A percentile compares a stretch with the other conserved stretches of the same genome.
Conservation (phyloP, 352 stramenopile species). For the Globisporangium solare region DNA sequence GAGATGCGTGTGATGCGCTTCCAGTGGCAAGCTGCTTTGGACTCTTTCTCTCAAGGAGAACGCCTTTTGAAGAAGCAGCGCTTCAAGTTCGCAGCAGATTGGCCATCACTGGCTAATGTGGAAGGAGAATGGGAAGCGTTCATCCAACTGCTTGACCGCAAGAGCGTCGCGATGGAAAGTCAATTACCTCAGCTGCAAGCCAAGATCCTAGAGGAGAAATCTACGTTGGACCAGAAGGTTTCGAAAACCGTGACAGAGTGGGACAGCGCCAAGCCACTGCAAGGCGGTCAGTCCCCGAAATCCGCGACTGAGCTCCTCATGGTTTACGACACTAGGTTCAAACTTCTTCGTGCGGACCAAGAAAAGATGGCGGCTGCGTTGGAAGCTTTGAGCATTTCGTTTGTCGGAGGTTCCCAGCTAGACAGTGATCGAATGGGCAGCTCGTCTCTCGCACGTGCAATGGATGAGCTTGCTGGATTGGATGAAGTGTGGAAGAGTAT, state of each 20-base stretch:
- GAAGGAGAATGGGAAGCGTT: conserved; percentile 97
- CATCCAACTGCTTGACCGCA: conserved; percentile 82
- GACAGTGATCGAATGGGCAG: conserved; percentile 76
- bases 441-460: conserved; percentile 60
- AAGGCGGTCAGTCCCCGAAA: conserved; percentile 70
- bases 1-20: conserved; percentile 76
- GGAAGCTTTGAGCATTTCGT: conserved; percentile 92
- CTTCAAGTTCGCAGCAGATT: conserved; percentile 94
- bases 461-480: conserved; percentile 93
- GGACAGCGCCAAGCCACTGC: conserved; percentile 75
- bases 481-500: conserved; percentile 98
- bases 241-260: conserved; percentile 69
- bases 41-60: conserved; percentile 93
- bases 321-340: conserved; percentile 83
- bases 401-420: conserved; percentile 46
- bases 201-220: conserved; percentile 96
- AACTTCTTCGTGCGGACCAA: conserved; percentile 86
- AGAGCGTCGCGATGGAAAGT: conserved; percentile 93
- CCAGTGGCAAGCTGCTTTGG: conserved; percentile 72
- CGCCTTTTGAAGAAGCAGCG: conserved; percentile 95
- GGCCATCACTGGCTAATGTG: conserved; percentile 95
- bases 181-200: conserved; percentile 96
- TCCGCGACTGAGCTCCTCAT: conserved; percentile 74
- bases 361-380: conserved; percentile 94
- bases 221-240: conserved; percentile 82